Percentiles rank a stretch among this genome's conserved stretches.
These are phyloP conservation scores for Fraxinus baroniana DNA, from an alignment of 305 asterid species.

Conservation along the genomic window DNA sequence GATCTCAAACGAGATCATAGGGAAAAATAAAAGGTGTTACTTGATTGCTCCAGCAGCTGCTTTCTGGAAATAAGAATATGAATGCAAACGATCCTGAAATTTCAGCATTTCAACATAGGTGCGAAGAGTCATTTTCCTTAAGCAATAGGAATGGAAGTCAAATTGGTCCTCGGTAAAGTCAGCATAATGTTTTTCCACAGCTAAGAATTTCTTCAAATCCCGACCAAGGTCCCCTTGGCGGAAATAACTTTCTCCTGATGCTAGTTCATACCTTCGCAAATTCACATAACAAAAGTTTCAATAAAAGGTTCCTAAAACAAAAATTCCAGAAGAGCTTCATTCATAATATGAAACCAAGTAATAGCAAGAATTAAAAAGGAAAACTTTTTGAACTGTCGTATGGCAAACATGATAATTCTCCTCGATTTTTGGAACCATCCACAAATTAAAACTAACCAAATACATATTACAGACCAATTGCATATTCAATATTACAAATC, in stretches of 20 bases:
- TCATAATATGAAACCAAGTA: neutral
- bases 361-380: neutral
- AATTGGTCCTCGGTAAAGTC: constrained; percentile 97
- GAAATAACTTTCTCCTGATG: constrained; percentile 91
- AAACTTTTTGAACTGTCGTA: neutral
- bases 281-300: constrained; percentile 19
- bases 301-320: constrained; percentile 9
- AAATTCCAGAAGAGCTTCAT: neutral
- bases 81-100: constrained; percentile 91
- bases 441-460: constrained; percentile 8
- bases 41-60: constrained; percentile 88
- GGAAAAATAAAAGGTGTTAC: constrained; percentile 38
- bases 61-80: constrained; percentile 87
- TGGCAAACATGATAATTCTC: neutral
- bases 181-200: constrained; percentile 95
- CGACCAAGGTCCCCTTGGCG: constrained; percentile 93
- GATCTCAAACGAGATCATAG: constrained; percentile 10
- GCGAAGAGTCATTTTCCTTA: constrained; percentile 97
- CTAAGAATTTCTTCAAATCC: constrained; percentile 93
- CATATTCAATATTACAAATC: neutral
- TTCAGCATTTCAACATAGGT: constrained; percentile 88
- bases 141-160: constrained; percentile 97
- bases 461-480: too few species aligned
- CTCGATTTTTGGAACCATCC: neutral
- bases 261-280: constrained; percentile 83